These are phyloP conservation scores for Alternaria longipes DNA, from an alignment of 2,329 filamentous ascomycete genomes.

Conservation along the genomic window DNA sequence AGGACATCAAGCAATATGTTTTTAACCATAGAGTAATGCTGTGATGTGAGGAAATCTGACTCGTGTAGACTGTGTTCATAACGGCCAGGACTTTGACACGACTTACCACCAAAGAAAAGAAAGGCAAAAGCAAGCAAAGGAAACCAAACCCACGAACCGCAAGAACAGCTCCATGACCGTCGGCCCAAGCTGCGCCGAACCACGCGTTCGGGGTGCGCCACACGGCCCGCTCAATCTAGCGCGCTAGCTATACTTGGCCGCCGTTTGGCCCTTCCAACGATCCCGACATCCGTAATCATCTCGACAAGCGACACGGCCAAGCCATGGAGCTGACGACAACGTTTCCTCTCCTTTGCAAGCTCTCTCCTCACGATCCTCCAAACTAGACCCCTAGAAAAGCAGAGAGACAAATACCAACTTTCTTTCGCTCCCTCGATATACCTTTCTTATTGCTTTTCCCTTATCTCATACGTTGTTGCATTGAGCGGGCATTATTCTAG, in stretches of 20 bases:
- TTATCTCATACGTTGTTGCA: not conserved
- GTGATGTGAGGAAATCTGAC: not conserved
- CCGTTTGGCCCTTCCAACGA: constrained; percentile 8
- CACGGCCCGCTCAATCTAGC: constrained; percentile 14
- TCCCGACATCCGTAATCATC: constrained; percentile 15
- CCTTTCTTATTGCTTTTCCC: constrained; percentile 1
- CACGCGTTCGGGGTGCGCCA: constrained; percentile 6
- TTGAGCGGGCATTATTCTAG: not conserved
- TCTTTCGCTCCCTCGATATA: constrained; percentile 6
- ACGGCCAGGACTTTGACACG: not conserved
- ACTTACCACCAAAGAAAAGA: not conserved
- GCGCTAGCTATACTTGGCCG: constrained; percentile 5
- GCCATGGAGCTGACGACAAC: constrained; percentile 20
- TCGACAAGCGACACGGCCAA: constrained; percentile 16
- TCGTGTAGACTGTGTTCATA: not conserved
- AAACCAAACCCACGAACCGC: not conserved
- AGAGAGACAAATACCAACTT: constrained; percentile 10
- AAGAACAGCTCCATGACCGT: not conserved
- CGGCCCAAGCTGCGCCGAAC: constrained; percentile 16
- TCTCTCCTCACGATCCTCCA: not conserved
- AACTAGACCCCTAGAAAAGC: constrained; percentile 1
- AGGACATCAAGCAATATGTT: not conserved
- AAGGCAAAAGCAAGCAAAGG: not conserved
- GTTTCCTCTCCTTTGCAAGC: constrained; percentile 11
- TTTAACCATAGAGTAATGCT: not conserved